Conservation (phyloP, 495 filamentous ascomycete genomes). For the Talaromyces ruber region DNA sequence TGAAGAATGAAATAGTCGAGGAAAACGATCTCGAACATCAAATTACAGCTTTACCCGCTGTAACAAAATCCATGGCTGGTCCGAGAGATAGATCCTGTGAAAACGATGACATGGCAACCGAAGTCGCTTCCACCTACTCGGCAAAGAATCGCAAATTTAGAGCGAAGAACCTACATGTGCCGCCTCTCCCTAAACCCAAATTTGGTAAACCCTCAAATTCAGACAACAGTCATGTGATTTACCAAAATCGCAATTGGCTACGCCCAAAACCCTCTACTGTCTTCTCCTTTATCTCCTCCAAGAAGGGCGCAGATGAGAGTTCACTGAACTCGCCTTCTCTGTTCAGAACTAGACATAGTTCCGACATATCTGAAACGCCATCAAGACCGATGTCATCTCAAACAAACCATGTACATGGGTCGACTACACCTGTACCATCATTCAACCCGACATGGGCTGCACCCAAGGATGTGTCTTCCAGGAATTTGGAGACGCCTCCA, state of each 20-base stretch:
- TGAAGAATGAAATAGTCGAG: conserved; percentile 2
- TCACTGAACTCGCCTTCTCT: not conserved
- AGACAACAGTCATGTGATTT: not conserved
- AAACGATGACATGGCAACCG: conserved; percentile 1
- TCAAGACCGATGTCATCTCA: not conserved
- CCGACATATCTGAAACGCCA: not conserved
- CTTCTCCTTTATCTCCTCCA: conserved; percentile 3
- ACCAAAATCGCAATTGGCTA: not conserved
- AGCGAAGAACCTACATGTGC: not conserved
- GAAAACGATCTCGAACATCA: conserved; percentile 18
- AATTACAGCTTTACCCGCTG: conserved; percentile 31
- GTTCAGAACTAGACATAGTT: not conserved
- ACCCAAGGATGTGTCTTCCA: not conserved
- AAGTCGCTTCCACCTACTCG: conserved; percentile 4
- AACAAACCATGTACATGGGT: not conserved
- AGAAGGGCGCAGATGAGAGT: not conserved
- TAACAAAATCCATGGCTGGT: conserved; percentile 1
- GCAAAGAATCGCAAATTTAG: not conserved
- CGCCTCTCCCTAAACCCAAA: conserved; percentile 3
- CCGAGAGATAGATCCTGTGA: not conserved
- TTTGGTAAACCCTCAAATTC: not conserved
- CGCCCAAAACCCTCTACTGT: not conserved
- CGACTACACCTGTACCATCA: not conserved
- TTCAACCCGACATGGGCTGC: not conserved
- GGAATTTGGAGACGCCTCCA: not conserved